Conservation (phyloP, 495 filamentous ascomycete species). For the Penicillium alfredii region DNA sequence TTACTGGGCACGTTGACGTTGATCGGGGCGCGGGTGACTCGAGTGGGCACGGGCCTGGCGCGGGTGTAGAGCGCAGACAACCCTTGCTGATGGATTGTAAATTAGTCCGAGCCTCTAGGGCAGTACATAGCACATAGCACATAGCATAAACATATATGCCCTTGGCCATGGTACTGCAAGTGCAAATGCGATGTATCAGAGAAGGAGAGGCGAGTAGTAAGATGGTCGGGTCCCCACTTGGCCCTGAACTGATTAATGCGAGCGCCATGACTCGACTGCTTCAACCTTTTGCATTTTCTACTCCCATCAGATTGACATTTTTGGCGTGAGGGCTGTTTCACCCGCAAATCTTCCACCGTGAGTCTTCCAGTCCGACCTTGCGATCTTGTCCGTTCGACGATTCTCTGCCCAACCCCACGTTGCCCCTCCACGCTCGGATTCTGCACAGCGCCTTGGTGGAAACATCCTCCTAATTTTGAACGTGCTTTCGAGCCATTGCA, state of each 20-base stretch:
- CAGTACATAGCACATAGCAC: no score
- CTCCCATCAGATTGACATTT: not conserved
- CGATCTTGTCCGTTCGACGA: not conserved
- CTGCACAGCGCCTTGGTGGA: not conserved
- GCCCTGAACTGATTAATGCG: constrained; percentile 13
- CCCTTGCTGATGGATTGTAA: constrained; percentile 6
- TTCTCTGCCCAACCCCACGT: constrained; percentile 2
- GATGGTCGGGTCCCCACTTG: no score
- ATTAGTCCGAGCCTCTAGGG: constrained; percentile 7
- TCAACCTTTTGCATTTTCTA: not conserved
- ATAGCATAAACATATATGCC: no score
- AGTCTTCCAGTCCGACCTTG: constrained; percentile 1
- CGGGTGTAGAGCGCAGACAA: constrained; percentile 18
- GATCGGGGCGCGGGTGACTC: constrained; percentile 41
- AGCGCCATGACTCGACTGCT: constrained; percentile 6
- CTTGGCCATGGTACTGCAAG: no score
- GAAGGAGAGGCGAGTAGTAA: no score
- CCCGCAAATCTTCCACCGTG: not conserved
- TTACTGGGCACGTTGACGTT: constrained; percentile 48
- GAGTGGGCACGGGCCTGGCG: constrained; percentile 26
- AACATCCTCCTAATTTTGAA: no score
- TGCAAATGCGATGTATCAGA: no score
- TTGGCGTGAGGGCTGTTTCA: no score
- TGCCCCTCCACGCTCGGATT: constrained; percentile 8
- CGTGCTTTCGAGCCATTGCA: no score